Base-by-base conservation (phyloP, 108 stramenopile genomes). In the Chaetoceros tenuissimus region DNA sequence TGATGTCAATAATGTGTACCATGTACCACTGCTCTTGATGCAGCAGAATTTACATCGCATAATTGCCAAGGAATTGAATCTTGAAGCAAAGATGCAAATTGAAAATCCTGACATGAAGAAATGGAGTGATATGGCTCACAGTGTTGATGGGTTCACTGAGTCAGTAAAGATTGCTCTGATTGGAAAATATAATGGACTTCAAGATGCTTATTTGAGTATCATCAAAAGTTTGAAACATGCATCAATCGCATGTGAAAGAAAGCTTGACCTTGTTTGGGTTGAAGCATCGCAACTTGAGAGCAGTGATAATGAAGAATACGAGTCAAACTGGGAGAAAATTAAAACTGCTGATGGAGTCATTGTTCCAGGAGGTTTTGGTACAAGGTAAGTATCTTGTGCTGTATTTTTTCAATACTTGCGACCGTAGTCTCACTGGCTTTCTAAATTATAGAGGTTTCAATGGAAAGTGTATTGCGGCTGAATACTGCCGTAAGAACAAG, bases 1-100 rank as follows among this genome's bases (percentile, higher is more conserved):
- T 75, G 97, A 99, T 68, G 97, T 98, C 17, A 80, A 71, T 55
- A 99, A 99, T 84, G 96, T 99, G 51, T 99, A 99, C 65, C 96
- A 97, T 66, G 99, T 99, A 3, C 97, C 97, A 20, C 55, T 95
- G 28, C 63, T 98, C 51, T 78, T 99, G 56, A 69, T 83, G 59
- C 67, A 96, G 64, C 99, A 99, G 74, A 77, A 78, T 27, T 77
- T 94, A 57, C 91, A 94, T 68, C 46, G 58, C 24, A 84, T 92
- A 28, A 30, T 95, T 3, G 55, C 63, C 64, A 57, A 79, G 48
- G 71, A 90, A 52, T 72, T 96, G 27, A 68, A 87, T 23, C 68
- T 94, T 46, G 71, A 73, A 31, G 51, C 67, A 8, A 46, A 43
- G 40, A 64, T 75, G 64, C 51, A 71, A 8, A 34, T 24, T 19